phyloP scores from a whole-genome alignment of 73 alveolate genomes.

The Diophrys sp. region DNA sequence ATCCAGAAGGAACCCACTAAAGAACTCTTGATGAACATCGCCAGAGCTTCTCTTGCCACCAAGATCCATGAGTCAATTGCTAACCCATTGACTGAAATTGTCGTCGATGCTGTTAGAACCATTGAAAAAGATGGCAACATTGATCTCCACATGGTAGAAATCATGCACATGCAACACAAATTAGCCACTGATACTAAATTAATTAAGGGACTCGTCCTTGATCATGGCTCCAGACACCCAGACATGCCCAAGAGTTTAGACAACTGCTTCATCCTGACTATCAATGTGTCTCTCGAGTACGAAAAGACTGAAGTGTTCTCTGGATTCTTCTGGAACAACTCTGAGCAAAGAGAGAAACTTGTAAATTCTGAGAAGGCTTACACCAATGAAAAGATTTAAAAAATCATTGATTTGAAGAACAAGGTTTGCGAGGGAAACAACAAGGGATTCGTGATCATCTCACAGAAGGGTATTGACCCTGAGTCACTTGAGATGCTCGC shows the following conservation, averaged over 20 bases:
- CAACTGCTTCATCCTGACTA: slow-evolving; percentile 94
- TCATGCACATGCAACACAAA: slow-evolving; percentile 99
- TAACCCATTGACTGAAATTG: slow-evolving; percentile 81
- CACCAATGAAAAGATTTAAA: slow-evolving; percentile 97
- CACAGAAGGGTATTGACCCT: slow-evolving; percentile 99
- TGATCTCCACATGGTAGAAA: slow-evolving; percentile 97
- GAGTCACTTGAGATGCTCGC: slow-evolving; percentile 99
- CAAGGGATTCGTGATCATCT: slow-evolving; percentile 95
- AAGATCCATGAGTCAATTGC: slow-evolving; percentile 81
- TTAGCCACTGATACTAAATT: slow-evolving; percentile 96
- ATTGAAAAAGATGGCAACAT: slow-evolving; percentile 78
- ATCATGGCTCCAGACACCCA: slow-evolving; percentile 99
- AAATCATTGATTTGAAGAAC: slow-evolving; percentile 95
- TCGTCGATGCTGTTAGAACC: slow-evolving; percentile 84
- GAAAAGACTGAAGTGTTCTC: slow-evolving; percentile 99
- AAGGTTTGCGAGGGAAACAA: slow-evolving; percentile 94
- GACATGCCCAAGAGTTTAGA: slow-evolving; percentile 85
- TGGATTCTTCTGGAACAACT: slow-evolving; percentile 97
- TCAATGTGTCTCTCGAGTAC: slow-evolving; percentile 98
- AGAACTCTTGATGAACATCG: slow-evolving; percentile 91
- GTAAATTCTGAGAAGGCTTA: slow-evolving; percentile 94
- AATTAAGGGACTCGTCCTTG: slow-evolving; percentile 98
- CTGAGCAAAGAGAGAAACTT: slow-evolving; percentile 99
- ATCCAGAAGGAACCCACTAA: slow-evolving; percentile 78
- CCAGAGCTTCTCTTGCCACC: slow-evolving; percentile 89